Evolutionary conservation across 2,329 filamentous ascomycete genomes (phyloP), one percentile per base, ranked within the genome.

Genomic region (Talaromyces amestolkiae): DNA sequence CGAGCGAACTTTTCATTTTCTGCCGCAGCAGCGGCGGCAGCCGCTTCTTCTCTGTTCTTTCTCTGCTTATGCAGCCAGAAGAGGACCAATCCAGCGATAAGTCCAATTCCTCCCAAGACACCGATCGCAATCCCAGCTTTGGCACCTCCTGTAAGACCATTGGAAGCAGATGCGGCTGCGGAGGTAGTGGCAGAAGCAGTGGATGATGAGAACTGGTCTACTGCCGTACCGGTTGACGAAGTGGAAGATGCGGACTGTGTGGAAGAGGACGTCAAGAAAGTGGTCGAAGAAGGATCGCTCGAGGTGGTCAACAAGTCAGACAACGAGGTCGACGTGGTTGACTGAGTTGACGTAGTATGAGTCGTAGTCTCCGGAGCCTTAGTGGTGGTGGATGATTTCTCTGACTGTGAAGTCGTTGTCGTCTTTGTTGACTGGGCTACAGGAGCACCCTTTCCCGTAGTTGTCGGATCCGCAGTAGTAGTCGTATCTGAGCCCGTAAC

Each of bases 71-170:
- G 89, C 74, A 93, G 85, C 67, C 92, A 76, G 76, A 96, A 88
- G 74, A 92, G 89, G 22, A 91, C 82, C 24, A 91, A 75, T n/a
- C 88, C 81, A 35, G 87, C 86, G 31, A 95, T 75, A 2, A 89
- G 77, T 37, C 89, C 85, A 31, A 97, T 71, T 58, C 86, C 86
- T 7, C 89, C 82, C 37, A 97, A 79, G 58, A 96, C 87, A 72
- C 93, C 93, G 74, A 97, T 88, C 6, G 90, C 92, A 68, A 97
- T 86, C 67, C 95, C 95, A 51, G 92, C 93, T 78, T 92, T 95
- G 35, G 79, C 82, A 61, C 80, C 80, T 17, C 74, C 73, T 2
- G 78, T 77, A 67, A 84, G 72, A 17, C 80, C 81, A 19, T 68
- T 67, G n/a, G 77, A 74, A 15, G 69, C 67, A 19, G 74, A 68